These are phyloP conservation scores for Globisporangium radiosum DNA, from an alignment of 352 stramenopile genomes.

Conservation along the genomic window DNA sequence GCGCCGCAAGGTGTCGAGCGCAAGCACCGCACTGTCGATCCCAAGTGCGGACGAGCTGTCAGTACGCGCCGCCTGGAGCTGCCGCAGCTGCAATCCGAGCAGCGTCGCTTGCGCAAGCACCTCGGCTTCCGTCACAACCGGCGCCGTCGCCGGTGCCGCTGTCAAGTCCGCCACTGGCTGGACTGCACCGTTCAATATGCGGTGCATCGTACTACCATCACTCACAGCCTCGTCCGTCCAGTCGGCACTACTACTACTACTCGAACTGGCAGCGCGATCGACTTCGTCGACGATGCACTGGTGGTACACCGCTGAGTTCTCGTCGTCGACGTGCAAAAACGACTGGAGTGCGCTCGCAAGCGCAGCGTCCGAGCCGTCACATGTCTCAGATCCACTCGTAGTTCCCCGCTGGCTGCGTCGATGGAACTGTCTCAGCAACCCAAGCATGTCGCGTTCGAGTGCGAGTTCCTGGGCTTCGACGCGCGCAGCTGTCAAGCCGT, in stretches of 20 bases:
- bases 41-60: slow-evolving; percentile 1
- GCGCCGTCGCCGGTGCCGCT: background rate
- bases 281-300: slow-evolving; percentile 14
- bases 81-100: slow-evolving; percentile 11
- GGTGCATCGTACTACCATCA: slow-evolving; percentile 5
- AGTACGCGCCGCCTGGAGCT: background rate
- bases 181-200: slow-evolving; percentile 3
- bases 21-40: background rate
- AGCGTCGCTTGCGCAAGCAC: slow-evolving; percentile 6
- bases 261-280: background rate
- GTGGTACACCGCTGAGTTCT: slow-evolving; percentile 6
- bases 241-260: too few relatives aligned
- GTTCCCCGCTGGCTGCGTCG: background rate
- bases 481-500: background rate
- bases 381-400: background rate
- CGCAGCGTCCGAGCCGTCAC: background rate
- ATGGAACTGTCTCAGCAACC: background rate
- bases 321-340: slow-evolving; percentile 12
- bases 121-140: background rate
- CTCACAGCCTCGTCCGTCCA: background rate
- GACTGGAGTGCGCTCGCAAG: slow-evolving; percentile 8
- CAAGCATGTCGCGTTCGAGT: slow-evolving; percentile 9
- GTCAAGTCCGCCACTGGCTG: too few relatives aligned
- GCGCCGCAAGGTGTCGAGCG: slow-evolving; percentile 3
- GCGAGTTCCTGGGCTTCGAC: slow-evolving; percentile 8